A percentile compares a stretch with the other conserved stretches of the same genome.
Conservation (phyloP, 2,329 filamentous ascomycete species). For the Colletotrichum australisinense region DNA sequence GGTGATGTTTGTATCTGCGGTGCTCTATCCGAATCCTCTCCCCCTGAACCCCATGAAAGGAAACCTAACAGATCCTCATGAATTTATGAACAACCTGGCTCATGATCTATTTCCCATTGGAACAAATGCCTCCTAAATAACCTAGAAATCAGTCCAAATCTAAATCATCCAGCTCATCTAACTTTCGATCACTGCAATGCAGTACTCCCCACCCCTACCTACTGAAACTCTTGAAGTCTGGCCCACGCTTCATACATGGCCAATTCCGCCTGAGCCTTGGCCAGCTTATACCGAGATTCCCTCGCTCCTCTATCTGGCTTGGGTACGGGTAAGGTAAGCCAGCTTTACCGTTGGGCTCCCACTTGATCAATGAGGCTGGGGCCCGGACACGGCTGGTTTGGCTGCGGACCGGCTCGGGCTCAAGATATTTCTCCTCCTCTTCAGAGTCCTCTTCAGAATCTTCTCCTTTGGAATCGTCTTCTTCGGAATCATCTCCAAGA, state of each 20-base stretch:
- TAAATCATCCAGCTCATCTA: background rate
- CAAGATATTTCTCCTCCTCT: too few species aligned
- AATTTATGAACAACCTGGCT: background rate
- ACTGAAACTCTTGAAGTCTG: constrained; percentile 42
- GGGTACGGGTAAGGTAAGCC: constrained; percentile 42
- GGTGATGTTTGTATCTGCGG: background rate
- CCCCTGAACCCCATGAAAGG: background rate
- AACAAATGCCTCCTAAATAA: constrained; percentile 18
- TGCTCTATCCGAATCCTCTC: background rate
- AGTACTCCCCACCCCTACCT: constrained; percentile 35
- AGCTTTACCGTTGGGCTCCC: constrained; percentile 41
- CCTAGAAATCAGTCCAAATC: background rate
- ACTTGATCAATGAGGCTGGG: background rate
- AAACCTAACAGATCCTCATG: background rate
- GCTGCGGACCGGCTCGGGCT: too few species aligned
- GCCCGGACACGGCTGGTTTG: too few species aligned
- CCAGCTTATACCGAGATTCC: constrained; percentile 43
- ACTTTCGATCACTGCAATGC: constrained; percentile 38
- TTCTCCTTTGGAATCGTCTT: too few species aligned
- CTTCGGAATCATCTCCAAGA: too few species aligned
- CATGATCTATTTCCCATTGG: background rate
- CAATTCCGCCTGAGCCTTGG: constrained; percentile 35
- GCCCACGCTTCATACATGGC: constrained; percentile 44
- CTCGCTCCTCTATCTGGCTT: constrained; percentile 40
- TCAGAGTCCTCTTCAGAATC: too few species aligned